Conservation (phyloP, 148 eudicot species). For the Spergularia bocconei region DNA sequence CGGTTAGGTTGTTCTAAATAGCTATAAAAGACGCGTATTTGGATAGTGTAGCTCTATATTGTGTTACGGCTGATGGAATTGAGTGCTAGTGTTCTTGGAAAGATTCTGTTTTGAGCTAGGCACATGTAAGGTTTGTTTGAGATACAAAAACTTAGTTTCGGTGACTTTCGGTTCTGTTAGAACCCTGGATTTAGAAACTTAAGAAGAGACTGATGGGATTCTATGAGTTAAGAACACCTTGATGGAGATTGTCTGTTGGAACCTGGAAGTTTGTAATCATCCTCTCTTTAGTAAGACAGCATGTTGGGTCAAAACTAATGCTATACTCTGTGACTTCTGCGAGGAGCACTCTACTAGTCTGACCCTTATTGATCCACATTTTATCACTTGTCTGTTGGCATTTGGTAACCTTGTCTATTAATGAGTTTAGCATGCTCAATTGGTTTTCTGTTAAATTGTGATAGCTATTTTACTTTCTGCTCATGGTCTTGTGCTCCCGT, state of each 20-base stretch:
- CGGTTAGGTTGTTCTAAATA: not conserved
- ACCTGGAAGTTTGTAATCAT: not conserved
- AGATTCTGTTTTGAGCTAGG: no score
- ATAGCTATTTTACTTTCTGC: no score
- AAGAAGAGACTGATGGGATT: not conserved
- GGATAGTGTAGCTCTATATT: not conserved
- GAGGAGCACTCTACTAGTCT: not conserved
- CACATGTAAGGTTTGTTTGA: no score
- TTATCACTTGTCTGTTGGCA: not conserved
- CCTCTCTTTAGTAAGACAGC: not conserved
- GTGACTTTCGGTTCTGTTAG: not conserved
- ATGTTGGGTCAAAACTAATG: not conserved
- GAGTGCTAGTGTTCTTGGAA: no score
- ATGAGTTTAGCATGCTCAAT: no score
- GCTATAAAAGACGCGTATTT: not conserved
- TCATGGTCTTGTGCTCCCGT: no score
- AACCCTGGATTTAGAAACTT: not conserved
- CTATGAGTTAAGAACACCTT: not conserved
- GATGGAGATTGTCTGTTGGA: not conserved
- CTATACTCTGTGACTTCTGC: not conserved
- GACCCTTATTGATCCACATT: not conserved
- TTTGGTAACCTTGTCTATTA: not conserved
- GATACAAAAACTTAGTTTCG: not conserved
- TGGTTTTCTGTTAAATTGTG: no score
- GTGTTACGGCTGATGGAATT: no score